phyloP scores from a whole-genome alignment of 1,139 yeast genomes.

The Casaregolazyma suthepensis region DNA sequence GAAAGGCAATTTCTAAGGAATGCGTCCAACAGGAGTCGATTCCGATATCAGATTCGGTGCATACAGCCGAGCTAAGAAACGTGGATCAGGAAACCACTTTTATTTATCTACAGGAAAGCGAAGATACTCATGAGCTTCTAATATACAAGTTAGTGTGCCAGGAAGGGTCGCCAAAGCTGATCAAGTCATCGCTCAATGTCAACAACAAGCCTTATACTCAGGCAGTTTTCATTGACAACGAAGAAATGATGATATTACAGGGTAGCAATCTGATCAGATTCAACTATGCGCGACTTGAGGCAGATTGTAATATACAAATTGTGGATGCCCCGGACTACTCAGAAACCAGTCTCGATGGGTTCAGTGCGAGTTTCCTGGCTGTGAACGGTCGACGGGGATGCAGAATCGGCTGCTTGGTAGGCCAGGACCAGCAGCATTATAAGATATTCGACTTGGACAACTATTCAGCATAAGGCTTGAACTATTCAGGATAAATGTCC shows the following conservation, averaged over 20 bases:
- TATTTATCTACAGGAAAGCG: constrained; percentile 5
- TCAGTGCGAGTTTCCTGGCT: constrained; percentile 6
- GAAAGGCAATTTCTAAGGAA: constrained; percentile 13
- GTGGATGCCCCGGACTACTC: not conserved
- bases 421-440: constrained; percentile 18
- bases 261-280: constrained; percentile 7
- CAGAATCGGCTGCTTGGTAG: constrained; percentile 21
- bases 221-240: constrained; percentile 21
- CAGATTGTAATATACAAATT: not conserved
- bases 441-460: constrained; percentile 22
- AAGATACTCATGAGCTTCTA: not conserved
- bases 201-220: constrained; percentile 10
- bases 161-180: not conserved
- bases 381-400: constrained; percentile 19
- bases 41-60: not conserved
- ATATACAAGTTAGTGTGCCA: not conserved
- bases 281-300: constrained; percentile 6
- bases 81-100: not conserved
- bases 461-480: no score
- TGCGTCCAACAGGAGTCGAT: constrained; percentile 3
- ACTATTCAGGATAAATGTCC: constrained; percentile 13
- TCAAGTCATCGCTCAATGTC: constrained; percentile 3
- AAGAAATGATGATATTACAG: constrained; percentile 13
- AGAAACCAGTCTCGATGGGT: not conserved
- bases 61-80: not conserved